Evolutionary conservation across 2,329 filamentous ascomycete species (phyloP).

Genomic region (Paraphoma sp.): DNA sequence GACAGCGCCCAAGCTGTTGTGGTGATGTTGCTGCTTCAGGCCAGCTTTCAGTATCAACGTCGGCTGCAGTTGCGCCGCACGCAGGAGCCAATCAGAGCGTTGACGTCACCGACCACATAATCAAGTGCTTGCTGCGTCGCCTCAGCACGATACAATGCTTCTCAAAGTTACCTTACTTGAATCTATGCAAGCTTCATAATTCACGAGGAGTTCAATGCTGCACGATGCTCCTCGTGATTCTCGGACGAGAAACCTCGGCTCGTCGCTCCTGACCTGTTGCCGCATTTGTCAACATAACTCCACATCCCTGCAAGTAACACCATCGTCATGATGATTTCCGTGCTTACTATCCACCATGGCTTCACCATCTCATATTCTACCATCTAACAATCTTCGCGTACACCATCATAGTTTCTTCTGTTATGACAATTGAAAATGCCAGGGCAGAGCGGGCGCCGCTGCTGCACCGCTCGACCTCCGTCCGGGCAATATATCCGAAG

Average conservation of each 20-base stretch:
- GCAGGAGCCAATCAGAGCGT: slow-evolving; percentile 37
- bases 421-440: slow-evolving; percentile 20
- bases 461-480: slow-evolving; percentile 27
- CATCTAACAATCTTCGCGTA: neutral
- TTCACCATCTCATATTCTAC: neutral
- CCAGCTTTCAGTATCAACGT: slow-evolving; percentile 41
- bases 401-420: neutral
- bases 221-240: neutral
- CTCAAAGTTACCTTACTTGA: too few relatives aligned
- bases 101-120: slow-evolving; percentile 26
- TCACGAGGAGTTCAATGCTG: neutral
- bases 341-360: neutral
- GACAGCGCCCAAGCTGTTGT: slow-evolving; percentile 16
- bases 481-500: slow-evolving; percentile 15
- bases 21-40: slow-evolving; percentile 36
- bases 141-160: neutral
- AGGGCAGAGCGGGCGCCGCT: slow-evolving; percentile 36
- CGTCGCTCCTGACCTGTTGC: slow-evolving; percentile 10
- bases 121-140: neutral
- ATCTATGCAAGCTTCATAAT: too few relatives aligned
- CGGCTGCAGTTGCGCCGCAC: slow-evolving; percentile 25
- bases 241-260: slow-evolving; percentile 22
- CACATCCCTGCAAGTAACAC: slow-evolving; percentile 7
- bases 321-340: slow-evolving; percentile 16
- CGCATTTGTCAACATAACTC: slow-evolving; percentile 30